These are phyloP conservation scores for Penicillium canariense DNA, from an alignment of 495 filamentous ascomycete genomes.

Conservation along the genomic window DNA sequence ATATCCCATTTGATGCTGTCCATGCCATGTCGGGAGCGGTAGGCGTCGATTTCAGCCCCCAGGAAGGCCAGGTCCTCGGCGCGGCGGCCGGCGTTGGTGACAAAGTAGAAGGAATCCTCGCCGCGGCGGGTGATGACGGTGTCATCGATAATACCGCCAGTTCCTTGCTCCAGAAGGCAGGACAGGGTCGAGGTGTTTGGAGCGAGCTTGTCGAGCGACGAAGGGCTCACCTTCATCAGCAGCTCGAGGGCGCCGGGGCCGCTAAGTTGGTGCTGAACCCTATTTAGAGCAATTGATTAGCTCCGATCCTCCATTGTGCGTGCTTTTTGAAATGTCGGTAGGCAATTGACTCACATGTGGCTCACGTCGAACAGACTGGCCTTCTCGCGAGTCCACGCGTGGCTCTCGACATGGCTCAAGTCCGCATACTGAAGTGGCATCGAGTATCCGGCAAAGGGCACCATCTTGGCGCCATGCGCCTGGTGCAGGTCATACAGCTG, in stretches of 20 bases:
- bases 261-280: conserved; percentile 68
- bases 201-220: conserved; percentile 54
- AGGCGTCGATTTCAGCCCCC: conserved; percentile 55
- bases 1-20: conserved; percentile 67
- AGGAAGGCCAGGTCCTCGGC: conserved; percentile 83
- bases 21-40: conserved; percentile 44
- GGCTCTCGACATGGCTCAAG: conserved; percentile 71
- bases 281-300: conserved; percentile 25
- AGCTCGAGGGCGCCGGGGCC: conserved; percentile 77
- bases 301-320: background rate
- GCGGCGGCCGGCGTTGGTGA: conserved; percentile 92
- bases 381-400: conserved; percentile 82
- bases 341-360: conserved; percentile 46
- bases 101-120: conserved; percentile 76
- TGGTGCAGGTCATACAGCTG: conserved; percentile 83
- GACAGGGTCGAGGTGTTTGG: conserved; percentile 72
- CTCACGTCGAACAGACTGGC: conserved; percentile 85
- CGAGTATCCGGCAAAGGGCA: conserved; percentile 88
- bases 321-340: background rate
- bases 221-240: conserved; percentile 77
- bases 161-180: conserved; percentile 70
- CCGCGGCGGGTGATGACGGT: conserved; percentile 77
- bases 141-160: conserved; percentile 92
- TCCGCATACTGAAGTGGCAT: conserved; percentile 91
- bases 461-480: conserved; percentile 82